Base-by-base conservation (phyloP, 2,329 filamentous ascomycete genomes). In the Xylaria sp. region DNA sequence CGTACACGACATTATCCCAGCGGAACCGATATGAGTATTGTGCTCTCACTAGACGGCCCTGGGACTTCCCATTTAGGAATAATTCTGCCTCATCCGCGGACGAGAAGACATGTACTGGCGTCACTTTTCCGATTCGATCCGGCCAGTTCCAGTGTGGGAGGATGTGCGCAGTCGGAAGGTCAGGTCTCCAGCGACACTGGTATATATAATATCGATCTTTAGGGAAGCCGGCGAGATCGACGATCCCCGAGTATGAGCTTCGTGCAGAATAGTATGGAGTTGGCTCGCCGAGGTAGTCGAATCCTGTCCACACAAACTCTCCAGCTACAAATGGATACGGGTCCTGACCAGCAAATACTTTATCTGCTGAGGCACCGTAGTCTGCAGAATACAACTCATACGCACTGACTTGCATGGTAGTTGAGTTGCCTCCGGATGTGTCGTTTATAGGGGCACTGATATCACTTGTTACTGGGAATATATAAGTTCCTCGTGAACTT, bases 61-160 rank as follows among this genome's bases (percentile, higher is more conserved):
- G 78, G 0, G 84, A 84, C 47, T 79, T 70, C 3, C 82, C 84
- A 60, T 87, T 87, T 8, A 87, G 69, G 68, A 87, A 88, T 3
- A 88, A 75, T 77, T 88, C 86, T 3, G 85, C 86, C 71, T 86
- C 84, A 69, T 87, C 84, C 1, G 78, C 85, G 1, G 82, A 77
- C 0, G 84, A 81, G 72, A 86, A 87, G 0, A 87, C 84, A 72
- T 88, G 85, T 1, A 87, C 85, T 0, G 86, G 86, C 6, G 86
- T 87, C 0, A 83, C 78, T 62, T 82, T 67, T 1, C 84, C 84
- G 0, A 79, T 78, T 0, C 85, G 78, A n/a, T 82, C 81, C 0
- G 84, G 82, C 84, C 85, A 88, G 32, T 79, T 87, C 86, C 86
- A 88, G 73, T 88, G 86, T 2, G 86, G 86, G 0, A 87, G 79